Conservation (phyloP, 176 grass and related monocot genomes). For the Rhynchospora pubera region DNA sequence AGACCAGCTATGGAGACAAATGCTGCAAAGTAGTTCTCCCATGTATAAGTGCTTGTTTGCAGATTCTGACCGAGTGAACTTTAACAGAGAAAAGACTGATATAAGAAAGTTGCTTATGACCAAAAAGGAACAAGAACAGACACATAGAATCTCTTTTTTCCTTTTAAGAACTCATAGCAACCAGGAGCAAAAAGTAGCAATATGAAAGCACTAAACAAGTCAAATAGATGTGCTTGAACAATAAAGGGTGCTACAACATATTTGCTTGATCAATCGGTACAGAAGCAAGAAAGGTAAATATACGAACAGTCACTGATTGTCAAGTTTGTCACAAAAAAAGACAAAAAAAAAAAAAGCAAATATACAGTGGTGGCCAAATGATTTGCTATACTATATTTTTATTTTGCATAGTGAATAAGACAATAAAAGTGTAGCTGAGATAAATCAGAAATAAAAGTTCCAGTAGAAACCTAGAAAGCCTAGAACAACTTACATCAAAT, state of each 20-base stretch:
- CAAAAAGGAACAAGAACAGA: background rate
- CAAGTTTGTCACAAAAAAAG: no score
- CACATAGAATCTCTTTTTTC: background rate
- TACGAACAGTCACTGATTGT: background rate
- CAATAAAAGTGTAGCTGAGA: background rate
- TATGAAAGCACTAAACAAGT: background rate
- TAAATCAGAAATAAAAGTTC: background rate
- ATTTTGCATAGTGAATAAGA: background rate
- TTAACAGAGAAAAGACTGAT: slow-evolving; percentile 31
- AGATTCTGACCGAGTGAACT: slow-evolving; percentile 97
- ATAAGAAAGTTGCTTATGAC: background rate
- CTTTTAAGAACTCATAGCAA: background rate
- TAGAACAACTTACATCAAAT: slow-evolving; percentile 52
- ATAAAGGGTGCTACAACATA: background rate
- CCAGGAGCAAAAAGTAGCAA: background rate
- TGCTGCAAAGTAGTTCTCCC: slow-evolving; percentile 79
- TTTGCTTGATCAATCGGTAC: background rate
- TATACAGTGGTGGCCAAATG: background rate
- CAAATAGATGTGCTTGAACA: background rate
- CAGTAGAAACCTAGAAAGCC: background rate
- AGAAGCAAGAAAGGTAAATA: background rate
- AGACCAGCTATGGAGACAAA: slow-evolving; percentile 75
- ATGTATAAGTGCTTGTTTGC: slow-evolving; percentile 66
- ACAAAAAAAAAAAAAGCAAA: background rate
- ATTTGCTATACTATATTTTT: background rate